phyloP scores from a whole-genome alignment of 148 eudicot species.

The Camellia sinensis region DNA sequence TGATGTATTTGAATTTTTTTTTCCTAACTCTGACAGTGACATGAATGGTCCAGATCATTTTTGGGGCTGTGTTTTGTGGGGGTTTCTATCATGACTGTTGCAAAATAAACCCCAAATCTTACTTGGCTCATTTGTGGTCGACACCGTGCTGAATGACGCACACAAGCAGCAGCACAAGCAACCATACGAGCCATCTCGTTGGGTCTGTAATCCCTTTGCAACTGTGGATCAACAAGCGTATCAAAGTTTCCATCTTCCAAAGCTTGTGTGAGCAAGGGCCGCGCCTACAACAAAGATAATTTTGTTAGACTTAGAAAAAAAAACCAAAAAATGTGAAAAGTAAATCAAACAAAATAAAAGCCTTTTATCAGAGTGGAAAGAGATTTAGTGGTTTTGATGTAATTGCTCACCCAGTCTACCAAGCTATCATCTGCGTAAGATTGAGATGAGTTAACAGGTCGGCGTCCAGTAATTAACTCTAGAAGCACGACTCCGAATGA shows the following conservation, averaged over 20 bases:
- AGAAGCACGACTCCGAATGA: slow-evolving; percentile 88
- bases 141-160: slow-evolving; percentile 86
- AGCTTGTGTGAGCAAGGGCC: slow-evolving; percentile 83
- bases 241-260: slow-evolving; percentile 82
- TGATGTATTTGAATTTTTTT: no score
- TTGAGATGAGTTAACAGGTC: slow-evolving; percentile 68
- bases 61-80: no score
- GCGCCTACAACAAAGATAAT: slow-evolving; percentile 55
- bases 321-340: not conserved
- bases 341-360: no score
- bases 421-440: slow-evolving; percentile 82
- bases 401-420: slow-evolving; percentile 83
- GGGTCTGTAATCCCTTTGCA: slow-evolving; percentile 50
- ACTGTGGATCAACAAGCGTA: slow-evolving; percentile 54
- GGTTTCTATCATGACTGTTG: no score
- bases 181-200: slow-evolving; percentile 87
- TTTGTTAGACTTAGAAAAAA: slow-evolving; percentile 1
- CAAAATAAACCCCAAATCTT: not conserved
- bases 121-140: slow-evolving; percentile 96
- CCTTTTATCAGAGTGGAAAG: no score
- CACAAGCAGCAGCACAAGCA: slow-evolving; percentile 95
- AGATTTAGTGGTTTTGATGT: not conserved
- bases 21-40: no score
- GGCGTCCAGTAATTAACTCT: slow-evolving; percentile 83
- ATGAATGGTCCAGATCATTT: no score